Base-by-base conservation (phyloP, 805 yeast genomes). In the Barnettozyma pratensis region DNA sequence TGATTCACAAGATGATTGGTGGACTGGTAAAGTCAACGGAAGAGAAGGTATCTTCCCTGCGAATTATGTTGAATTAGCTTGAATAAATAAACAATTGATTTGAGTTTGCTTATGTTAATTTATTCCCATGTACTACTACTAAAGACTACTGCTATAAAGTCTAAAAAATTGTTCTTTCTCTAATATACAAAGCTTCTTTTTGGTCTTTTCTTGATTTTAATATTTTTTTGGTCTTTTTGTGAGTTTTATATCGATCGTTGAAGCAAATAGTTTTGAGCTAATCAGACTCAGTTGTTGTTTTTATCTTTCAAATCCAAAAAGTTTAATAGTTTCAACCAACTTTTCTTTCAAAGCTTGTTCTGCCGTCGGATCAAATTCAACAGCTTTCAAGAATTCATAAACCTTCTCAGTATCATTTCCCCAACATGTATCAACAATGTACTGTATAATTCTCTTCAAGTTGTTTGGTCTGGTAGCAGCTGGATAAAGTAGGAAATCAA, bases 11-110 rank as follows among this genome's bases (percentile, higher is more conserved):
- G 96, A 94, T 65, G 98, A 94, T 65, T 94, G 99, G 99, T 94
- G 99, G 99, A 89, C 97, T 0, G 99, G 99, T 29, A 81, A 86
- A 63, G 72, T 81, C 47, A 87, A 86, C 56, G 92, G 95, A 10
- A 70, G 69, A 52, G 88, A 87, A 59, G 99, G 99, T 39, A 91
- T 91, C 26, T 92, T 92, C 77, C 99, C 99, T 8, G 99, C 99
- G 3, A 92, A 92, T 65, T 92, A 92, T 63, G 97, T 92, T 39
- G 96, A 91, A 63, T 68, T 91, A 59, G 75, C 71, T 10, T 70
- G 29, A 50, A 25, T 40, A 2, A 3, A 25, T 19, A 8, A 26
- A 19, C 12, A 19, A 19, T 19, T 19, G 19, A 19, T 19, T 19
- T 19, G 19, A 19, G 19, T 19, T 19, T 19, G 19, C 19, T 19